Conservation (phyloP, 768 basidiomycete species). For the Suillus americanus region DNA sequence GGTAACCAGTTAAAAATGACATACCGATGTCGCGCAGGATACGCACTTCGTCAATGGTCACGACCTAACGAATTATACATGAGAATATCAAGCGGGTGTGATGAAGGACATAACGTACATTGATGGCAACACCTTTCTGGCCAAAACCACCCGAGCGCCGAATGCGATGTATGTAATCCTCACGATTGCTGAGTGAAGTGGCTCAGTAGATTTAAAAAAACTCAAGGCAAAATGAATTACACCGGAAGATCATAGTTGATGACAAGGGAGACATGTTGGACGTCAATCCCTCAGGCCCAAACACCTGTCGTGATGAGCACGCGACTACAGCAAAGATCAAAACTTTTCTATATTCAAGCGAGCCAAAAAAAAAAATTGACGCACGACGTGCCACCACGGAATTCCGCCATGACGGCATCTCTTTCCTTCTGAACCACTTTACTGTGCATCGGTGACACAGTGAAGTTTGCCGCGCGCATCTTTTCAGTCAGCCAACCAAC, state of each 20-base stretch:
- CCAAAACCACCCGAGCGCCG: constrained; percentile 99
- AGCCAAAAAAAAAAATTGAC: constrained; percentile 29
- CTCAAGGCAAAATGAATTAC: constrained; percentile 44
- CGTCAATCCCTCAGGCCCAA: constrained; percentile 98
- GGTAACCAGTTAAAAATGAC: constrained; percentile 24
- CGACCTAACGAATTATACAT: constrained; percentile 55
- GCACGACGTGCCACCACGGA: constrained; percentile 89
- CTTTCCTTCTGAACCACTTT: constrained; percentile 96
- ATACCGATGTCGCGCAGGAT: constrained; percentile 95
- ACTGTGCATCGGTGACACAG: constrained; percentile 93
- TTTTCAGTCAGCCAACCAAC: constrained; percentile 99
- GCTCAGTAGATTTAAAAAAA: constrained; percentile 7
- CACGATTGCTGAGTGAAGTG: constrained; percentile 67
- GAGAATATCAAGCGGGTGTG: constrained; percentile 15
- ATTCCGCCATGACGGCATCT: constrained; percentile 96
- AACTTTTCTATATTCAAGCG: constrained; percentile 7
- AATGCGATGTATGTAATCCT: constrained; percentile 99
- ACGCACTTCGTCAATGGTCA: constrained; percentile 93
- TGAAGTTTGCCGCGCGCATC: constrained; percentile 97
- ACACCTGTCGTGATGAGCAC: constrained; percentile 96
- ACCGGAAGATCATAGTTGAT: constrained; percentile 96
- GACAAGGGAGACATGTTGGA: constrained; percentile 95
- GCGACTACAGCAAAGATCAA: constrained; percentile 48
- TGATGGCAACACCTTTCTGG: constrained; percentile 98
- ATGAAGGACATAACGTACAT: constrained; percentile 53